These are phyloP conservation scores for Persicaria maculosa DNA, from an alignment of 148 eudicot genomes.

Conservation along the genomic window DNA sequence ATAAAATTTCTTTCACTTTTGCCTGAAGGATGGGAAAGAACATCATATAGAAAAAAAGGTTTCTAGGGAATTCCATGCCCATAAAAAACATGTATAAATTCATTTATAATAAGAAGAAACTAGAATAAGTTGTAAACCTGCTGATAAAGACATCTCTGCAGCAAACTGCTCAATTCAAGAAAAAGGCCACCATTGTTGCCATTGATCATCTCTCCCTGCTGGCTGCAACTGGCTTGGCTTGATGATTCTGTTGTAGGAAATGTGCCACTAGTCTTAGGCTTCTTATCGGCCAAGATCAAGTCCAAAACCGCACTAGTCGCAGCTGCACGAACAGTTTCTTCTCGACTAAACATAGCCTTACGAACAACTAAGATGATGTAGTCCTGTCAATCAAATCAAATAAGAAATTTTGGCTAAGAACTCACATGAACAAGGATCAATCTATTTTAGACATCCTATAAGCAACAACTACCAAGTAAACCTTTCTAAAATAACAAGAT, in stretches of 20 bases:
- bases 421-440: neutral
- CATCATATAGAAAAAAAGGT: neutral
- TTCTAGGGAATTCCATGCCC: neutral
- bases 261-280: conserved; percentile 24
- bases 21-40: conserved; percentile 29
- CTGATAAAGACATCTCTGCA: conserved; percentile 61
- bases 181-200: conserved; percentile 30
- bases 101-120: neutral
- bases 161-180: conserved; percentile 46
- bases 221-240: conserved; percentile 65
- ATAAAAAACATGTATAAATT: neutral
- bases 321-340: conserved; percentile 43
- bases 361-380: conserved; percentile 47
- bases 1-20: conserved; percentile 38
- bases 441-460: neutral
- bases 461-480: neutral
- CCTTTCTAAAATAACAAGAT: neutral
- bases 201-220: conserved; percentile 29
- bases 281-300: conserved; percentile 39
- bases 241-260: conserved; percentile 48
- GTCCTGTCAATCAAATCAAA: conserved; percentile 25
- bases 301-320: conserved; percentile 42
- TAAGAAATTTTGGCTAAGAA: neutral
- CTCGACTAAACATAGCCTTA: conserved; percentile 58
- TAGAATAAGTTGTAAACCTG: conserved; percentile 30